A percentile compares a stretch with the other conserved stretches of the same genome.
Evolutionary conservation across 2,329 filamentous ascomycete species (phyloP).

Genomic region (Beauveria brongniartii): DNA sequence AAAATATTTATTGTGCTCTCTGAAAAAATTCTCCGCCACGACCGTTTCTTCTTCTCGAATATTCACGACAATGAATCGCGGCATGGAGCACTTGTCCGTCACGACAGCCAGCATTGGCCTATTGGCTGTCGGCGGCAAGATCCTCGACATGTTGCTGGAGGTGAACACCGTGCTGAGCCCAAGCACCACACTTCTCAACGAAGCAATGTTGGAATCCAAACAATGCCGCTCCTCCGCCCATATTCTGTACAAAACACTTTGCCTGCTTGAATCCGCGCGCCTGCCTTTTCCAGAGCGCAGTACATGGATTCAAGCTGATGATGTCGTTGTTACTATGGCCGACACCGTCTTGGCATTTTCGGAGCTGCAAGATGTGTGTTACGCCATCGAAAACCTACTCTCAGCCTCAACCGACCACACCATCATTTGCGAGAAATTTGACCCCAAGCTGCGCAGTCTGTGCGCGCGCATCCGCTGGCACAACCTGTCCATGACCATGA

Average conservation of each 20-base stretch:
- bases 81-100: conserved; percentile 23
- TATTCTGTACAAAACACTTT: conserved; percentile 28
- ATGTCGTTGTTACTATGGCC: conserved; percentile 27
- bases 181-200: conserved; percentile 21
- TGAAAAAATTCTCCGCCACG: neutral
- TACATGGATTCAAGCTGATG: conserved; percentile 27
- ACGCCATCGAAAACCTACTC: conserved; percentile 18
- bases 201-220: conserved; percentile 27
- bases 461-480: conserved; percentile 29
- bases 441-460: conserved; percentile 20
- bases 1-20: neutral
- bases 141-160: conserved; percentile 27
- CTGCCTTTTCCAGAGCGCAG: conserved; percentile 28
- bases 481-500: conserved; percentile 31
- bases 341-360: conserved; percentile 29
- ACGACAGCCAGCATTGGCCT: conserved; percentile 30
- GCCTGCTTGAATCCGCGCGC: conserved; percentile 24
- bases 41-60: neutral
- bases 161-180: conserved; percentile 23
- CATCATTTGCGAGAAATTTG: conserved; percentile 12
- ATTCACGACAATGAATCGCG: neutral
- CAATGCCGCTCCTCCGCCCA: conserved; percentile 30
- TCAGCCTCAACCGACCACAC: conserved; percentile 14
- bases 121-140: conserved; percentile 26
- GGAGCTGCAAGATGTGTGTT: conserved; percentile 24